phyloP scores from a whole-genome alignment of 345 rosid genomes.

The Euphorbia lathyris region DNA sequence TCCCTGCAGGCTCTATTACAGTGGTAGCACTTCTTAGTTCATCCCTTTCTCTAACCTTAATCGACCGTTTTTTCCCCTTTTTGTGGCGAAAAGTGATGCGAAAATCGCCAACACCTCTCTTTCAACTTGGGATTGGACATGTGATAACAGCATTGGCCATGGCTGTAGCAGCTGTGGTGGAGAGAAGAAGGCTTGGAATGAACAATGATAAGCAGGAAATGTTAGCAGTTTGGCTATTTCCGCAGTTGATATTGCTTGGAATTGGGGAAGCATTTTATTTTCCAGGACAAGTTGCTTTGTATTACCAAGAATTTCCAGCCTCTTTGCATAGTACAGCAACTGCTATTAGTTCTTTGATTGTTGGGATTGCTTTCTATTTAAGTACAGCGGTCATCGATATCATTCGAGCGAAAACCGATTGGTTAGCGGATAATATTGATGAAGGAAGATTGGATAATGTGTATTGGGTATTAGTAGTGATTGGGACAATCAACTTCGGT shows the following conservation, averaged over 20 bases:
- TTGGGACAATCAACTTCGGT: neutral
- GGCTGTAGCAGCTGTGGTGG: neutral
- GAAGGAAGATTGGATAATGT: neutral
- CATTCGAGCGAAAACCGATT: neutral
- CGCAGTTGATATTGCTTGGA: slow-evolving; percentile 38
- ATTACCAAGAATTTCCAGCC: slow-evolving; percentile 44
- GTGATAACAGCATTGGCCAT: neutral
- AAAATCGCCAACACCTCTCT: neutral
- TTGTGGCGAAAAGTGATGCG: neutral
- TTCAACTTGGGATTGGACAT: neutral
- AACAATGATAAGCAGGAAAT: slow-evolving; percentile 12
- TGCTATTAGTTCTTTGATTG: slow-evolving; percentile 39
- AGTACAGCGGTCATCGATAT: neutral
- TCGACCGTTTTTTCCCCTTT: neutral
- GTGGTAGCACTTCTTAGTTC: neutral
- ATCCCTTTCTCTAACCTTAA: neutral
- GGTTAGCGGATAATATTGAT: neutral
- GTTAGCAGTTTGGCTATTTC: slow-evolving; percentile 43
- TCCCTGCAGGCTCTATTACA: neutral
- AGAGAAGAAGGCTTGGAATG: neutral
- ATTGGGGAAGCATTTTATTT: slow-evolving; percentile 48
- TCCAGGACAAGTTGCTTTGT: slow-evolving; percentile 42
- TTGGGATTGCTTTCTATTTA: slow-evolving; percentile 38
- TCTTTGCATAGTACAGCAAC: slow-evolving; percentile 40
- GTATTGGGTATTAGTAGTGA: neutral